Evolutionary conservation across 805 yeast species (phyloP).

Genomic region (Candida patagonica): DNA sequence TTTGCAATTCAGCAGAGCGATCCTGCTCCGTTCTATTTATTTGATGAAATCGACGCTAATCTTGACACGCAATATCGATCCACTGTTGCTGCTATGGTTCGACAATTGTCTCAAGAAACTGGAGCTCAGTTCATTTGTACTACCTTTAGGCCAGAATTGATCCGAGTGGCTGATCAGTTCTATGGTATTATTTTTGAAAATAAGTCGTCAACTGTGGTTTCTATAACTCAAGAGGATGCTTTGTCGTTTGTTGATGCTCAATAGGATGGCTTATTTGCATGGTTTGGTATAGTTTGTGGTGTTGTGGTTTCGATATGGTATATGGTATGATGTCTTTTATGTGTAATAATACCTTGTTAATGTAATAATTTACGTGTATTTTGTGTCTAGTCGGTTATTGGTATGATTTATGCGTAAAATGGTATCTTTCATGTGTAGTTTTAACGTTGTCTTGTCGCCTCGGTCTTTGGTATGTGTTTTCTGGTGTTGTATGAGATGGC

Average conservation of each 20-base stretch:
- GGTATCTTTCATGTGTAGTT: too few species aligned
- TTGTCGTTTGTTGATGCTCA: conserved; percentile 68
- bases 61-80: conserved; percentile 86
- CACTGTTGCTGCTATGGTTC: conserved; percentile 71
- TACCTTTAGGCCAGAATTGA: conserved; percentile 89
- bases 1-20: conserved; percentile 91
- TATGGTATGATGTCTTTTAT: too few species aligned
- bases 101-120: conserved; percentile 40
- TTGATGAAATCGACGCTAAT: conserved; percentile 96
- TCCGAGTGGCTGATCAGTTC: conserved; percentile 75
- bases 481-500: too few species aligned
- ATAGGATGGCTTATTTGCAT: background rate
- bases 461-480: too few species aligned
- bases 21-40: conserved; percentile 93
- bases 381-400: too few species aligned
- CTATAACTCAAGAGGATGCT: conserved; percentile 65
- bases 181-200: conserved; percentile 81
- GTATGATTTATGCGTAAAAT: too few species aligned
- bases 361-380: too few species aligned
- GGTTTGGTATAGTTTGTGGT: background rate
- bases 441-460: too few species aligned
- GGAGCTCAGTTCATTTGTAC: conserved; percentile 92
- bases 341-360: too few species aligned
- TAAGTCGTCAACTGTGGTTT: conserved; percentile 64
- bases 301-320: too few species aligned